Conservation (phyloP, 371 early-diverging fungal species). For the Rhizomucor pusillus region DNA sequence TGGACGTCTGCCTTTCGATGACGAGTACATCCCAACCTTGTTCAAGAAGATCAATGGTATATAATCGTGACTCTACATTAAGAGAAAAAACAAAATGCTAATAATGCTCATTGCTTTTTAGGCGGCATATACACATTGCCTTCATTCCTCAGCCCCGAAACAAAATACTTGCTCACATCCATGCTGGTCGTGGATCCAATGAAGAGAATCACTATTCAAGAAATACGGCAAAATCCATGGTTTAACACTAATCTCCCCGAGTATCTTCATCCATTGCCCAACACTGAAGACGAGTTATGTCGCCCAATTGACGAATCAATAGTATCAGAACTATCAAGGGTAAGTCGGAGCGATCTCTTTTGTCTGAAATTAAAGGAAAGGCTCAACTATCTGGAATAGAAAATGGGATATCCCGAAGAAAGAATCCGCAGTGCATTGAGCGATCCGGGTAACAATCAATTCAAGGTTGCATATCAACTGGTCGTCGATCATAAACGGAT, state of each 20-base stretch:
- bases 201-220: constrained; percentile 88
- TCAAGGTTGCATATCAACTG: constrained; percentile 93
- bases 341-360: constrained; percentile 12
- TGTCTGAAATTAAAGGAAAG: background rate
- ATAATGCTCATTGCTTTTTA: constrained; percentile 14
- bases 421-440: constrained; percentile 71
- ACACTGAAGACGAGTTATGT: constrained; percentile 62
- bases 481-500: constrained; percentile 82
- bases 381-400: constrained; percentile 31
- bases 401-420: constrained; percentile 75
- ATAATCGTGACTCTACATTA: background rate
- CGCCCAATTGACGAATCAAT: constrained; percentile 72
- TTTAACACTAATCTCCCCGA: constrained; percentile 87
- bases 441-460: constrained; percentile 82
- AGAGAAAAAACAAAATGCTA: background rate
- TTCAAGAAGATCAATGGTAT: constrained; percentile 89
- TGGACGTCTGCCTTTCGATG: constrained; percentile 98
- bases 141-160: constrained; percentile 79
- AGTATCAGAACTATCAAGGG: constrained; percentile 73
- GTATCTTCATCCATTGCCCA: constrained; percentile 79
- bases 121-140: constrained; percentile 92
- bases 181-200: constrained; percentile 97
- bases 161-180: constrained; percentile 77
- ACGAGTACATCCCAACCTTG: constrained; percentile 94
- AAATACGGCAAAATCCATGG: constrained; percentile 87